Evolutionary conservation across 176 grass and related monocot genomes (phyloP).

Genomic region (Ensete ventricosum): DNA sequence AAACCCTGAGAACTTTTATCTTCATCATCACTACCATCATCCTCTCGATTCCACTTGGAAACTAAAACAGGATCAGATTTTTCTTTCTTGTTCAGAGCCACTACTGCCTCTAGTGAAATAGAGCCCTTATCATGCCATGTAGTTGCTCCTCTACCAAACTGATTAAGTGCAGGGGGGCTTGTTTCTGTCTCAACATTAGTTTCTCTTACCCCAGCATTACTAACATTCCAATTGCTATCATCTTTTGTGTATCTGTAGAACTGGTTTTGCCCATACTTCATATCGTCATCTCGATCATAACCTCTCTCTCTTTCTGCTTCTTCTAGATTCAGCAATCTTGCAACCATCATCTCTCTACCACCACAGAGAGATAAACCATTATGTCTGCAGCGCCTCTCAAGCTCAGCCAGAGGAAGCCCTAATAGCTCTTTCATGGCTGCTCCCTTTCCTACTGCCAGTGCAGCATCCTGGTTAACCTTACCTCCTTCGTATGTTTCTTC

Average conservation of each 20-base stretch:
- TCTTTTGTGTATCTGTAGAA: conserved; percentile 30
- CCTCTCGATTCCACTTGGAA: conserved; percentile 95
- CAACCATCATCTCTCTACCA: conserved; percentile 96
- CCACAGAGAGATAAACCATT: conserved; percentile 86
- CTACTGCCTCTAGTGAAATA: conserved; percentile 22
- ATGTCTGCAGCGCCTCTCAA: conserved; percentile 85
- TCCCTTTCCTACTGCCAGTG: conserved; percentile 70
- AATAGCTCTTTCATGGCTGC: conserved; percentile 66
- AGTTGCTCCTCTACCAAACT: conserved; percentile 23
- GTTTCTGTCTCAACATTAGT: conserved; percentile 20
- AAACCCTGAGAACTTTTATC: conserved; percentile 48
- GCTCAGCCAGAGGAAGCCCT: conserved; percentile 80
- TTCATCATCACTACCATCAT: conserved; percentile 53
- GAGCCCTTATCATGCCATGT: conserved; percentile 14
- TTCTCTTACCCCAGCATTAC: conserved; percentile 31
- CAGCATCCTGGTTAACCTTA: conserved; percentile 85
- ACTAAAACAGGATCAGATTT: conserved; percentile 62
- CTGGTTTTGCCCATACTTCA: conserved; percentile 49
- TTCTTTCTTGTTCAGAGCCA: conserved; percentile 37
- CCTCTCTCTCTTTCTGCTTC: conserved; percentile 69
- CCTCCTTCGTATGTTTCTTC: conserved; percentile 44
- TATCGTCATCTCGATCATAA: conserved; percentile 48
- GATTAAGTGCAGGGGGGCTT: conserved; percentile 19
- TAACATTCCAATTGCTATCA: conserved; percentile 26
- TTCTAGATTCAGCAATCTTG: conserved; percentile 82